phyloP scores from a whole-genome alignment of 148 eudicot species.

The Rhododendron kiyosumense region DNA sequence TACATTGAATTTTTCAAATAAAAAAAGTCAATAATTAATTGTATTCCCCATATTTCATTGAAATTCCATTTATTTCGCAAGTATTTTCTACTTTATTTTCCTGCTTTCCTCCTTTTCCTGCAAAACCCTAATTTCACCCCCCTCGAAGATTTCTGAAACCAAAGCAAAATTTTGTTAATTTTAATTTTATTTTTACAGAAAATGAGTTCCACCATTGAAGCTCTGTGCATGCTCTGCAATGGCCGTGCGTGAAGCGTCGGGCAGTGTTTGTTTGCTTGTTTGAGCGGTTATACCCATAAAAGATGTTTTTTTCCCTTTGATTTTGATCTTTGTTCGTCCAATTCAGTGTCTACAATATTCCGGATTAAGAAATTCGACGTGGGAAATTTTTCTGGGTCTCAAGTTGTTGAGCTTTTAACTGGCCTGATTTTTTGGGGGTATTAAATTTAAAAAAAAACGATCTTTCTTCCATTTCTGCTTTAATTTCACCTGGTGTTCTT shows the following conservation, averaged over 20 bases:
- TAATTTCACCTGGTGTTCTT: background rate
- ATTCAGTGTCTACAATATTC: background rate
- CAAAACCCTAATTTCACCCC: slow-evolving; percentile 69
- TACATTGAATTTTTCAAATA: slow-evolving; percentile 56
- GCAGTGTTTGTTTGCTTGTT: slow-evolving; percentile 1
- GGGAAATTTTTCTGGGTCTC: slow-evolving; percentile 8
- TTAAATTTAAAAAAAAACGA: background rate
- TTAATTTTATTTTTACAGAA: slow-evolving; percentile 16
- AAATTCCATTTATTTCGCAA: slow-evolving; percentile 32
- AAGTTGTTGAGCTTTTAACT: background rate
- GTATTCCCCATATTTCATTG: slow-evolving; percentile 46
- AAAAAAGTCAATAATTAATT: slow-evolving; percentile 44
- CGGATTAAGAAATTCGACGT: background rate
- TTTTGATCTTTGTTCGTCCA: slow-evolving; percentile 23
- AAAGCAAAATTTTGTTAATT: slow-evolving; percentile 16
- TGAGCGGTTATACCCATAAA: slow-evolving; percentile 8
- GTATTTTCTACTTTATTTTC: slow-evolving; percentile 35
- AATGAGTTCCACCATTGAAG: slow-evolving; percentile 18
- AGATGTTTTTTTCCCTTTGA: background rate
- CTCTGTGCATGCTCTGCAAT: slow-evolving; percentile 25
- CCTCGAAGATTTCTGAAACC: slow-evolving; percentile 32
- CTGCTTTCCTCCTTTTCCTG: slow-evolving; percentile 39
- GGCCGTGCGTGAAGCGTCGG: slow-evolving; percentile 21
- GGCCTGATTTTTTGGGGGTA: slow-evolving; percentile 1
- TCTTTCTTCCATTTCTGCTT: background rate